Conservation (phyloP, 176 grass and related monocot species). For the Metroxylon sagu region DNA sequence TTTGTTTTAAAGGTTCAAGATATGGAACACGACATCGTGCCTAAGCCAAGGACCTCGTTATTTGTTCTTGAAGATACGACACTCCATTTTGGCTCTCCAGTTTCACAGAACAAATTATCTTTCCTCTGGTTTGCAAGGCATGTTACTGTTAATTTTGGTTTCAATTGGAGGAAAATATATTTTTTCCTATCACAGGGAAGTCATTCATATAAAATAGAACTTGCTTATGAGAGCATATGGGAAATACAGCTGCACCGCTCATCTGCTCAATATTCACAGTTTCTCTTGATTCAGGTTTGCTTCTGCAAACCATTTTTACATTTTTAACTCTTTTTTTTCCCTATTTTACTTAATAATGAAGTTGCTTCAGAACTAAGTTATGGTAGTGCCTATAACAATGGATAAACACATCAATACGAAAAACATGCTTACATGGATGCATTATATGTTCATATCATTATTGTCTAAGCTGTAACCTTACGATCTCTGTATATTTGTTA, state of each 20-base stretch:
- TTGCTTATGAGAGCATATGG: conserved; percentile 93
- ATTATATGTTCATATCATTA: too few species aligned
- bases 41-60: conserved; percentile 47
- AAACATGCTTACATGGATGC: too few species aligned
- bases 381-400: too few species aligned
- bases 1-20: conserved; percentile 30
- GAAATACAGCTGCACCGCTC: conserved; percentile 75
- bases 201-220: conserved; percentile 57
- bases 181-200: conserved; percentile 24
- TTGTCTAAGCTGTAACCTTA: too few species aligned
- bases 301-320: background rate
- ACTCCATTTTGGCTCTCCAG: conserved; percentile 57
- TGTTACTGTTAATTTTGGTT: conserved; percentile 63
- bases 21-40: conserved; percentile 52
- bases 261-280: conserved; percentile 41
- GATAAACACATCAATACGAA: too few species aligned
- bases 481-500: too few species aligned
- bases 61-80: conserved; percentile 33
- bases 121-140: conserved; percentile 22
- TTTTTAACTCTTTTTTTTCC: too few species aligned
- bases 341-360: conserved; percentile 1
- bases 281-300: conserved; percentile 73
- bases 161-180: conserved; percentile 59
- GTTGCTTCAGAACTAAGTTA: background rate
- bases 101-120: conserved; percentile 43